These are phyloP conservation scores for Phytophthora palmivora DNA, from an alignment of 352 stramenopile species.

Conservation along the genomic window DNA sequence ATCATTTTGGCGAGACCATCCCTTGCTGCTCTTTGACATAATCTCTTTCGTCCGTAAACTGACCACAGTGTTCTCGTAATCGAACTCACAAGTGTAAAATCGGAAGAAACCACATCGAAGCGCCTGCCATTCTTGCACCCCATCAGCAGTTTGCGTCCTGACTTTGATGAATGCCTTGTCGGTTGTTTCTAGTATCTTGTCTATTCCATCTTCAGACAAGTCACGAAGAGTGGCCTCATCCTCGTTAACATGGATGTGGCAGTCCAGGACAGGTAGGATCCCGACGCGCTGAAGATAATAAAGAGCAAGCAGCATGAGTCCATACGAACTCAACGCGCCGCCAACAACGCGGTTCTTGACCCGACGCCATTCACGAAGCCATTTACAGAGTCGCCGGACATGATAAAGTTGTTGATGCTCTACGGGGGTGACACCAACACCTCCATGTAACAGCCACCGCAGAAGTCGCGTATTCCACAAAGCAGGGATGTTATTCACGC, in stretches of 20 bases:
- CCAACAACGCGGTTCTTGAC: slow-evolving; percentile 41
- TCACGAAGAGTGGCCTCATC: slow-evolving; percentile 21
- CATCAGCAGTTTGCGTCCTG: slow-evolving; percentile 2
- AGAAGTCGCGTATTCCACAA: slow-evolving; percentile 85
- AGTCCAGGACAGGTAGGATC: slow-evolving; percentile 59
- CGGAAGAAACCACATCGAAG: slow-evolving; percentile 72
- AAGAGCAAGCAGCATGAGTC: slow-evolving; percentile 68
- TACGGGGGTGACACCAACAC: neutral
- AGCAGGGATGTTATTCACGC: slow-evolving; percentile 83
- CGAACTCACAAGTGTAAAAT: slow-evolving; percentile 79
- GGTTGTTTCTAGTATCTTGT: slow-evolving; percentile 20
- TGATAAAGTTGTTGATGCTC: slow-evolving; percentile 20
- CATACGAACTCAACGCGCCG: slow-evolving; percentile 70
- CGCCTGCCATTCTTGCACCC: slow-evolving; percentile 32
- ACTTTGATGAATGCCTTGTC: slow-evolving; percentile 28
- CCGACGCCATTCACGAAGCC: slow-evolving; percentile 65
- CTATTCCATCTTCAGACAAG: slow-evolving; percentile 33
- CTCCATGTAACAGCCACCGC: slow-evolving; percentile 36
- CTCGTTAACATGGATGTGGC: slow-evolving; percentile 31
- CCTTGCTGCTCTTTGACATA: slow-evolving; percentile 53
- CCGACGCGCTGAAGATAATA: slow-evolving; percentile 69
- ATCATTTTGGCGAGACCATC: slow-evolving; percentile 49
- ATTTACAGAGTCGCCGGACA: slow-evolving; percentile 46
- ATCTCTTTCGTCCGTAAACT: slow-evolving; percentile 47
- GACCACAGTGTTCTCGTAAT: slow-evolving; percentile 70